phyloP scores from a whole-genome alignment of 371 early-diverging fungal species.

The Paraphysoderma sedebokerense region DNA sequence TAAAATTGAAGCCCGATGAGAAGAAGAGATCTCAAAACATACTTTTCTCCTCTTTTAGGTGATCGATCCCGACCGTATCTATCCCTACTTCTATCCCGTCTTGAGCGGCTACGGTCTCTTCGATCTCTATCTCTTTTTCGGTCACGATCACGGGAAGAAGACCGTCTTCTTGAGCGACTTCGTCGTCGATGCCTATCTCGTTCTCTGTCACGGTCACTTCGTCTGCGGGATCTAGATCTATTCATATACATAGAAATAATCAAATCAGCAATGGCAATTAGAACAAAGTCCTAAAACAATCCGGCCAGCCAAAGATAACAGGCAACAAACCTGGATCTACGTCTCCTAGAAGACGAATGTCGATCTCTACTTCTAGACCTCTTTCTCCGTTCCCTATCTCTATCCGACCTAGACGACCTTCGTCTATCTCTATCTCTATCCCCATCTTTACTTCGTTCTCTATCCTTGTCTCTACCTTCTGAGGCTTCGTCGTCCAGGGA shows the following conservation, averaged over 20 bases:
- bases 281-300: not conserved
- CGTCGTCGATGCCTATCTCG: slow-evolving; percentile 6
- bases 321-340: slow-evolving; percentile 1
- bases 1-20: no score
- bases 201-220: no score
- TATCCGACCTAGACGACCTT: no score
- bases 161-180: slow-evolving; percentile 10
- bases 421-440: no score
- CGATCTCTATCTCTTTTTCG: slow-evolving; percentile 9
- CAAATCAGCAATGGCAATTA: not conserved
- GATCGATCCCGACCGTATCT: not conserved
- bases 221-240: slow-evolving; percentile 11
- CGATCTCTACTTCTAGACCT: no score
- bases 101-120: slow-evolving; percentile 8
- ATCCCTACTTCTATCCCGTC: slow-evolving; percentile 17
- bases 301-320: not conserved
- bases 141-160: slow-evolving; percentile 7
- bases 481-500: no score
- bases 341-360: no score
- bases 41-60: no score
- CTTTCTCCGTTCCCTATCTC: no score
- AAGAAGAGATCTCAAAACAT: no score
- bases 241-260: not conserved
- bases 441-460: no score
- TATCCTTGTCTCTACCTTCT: no score